Base-by-base conservation (phyloP, 768 basidiomycete species). In the Phaffia australis region DNA sequence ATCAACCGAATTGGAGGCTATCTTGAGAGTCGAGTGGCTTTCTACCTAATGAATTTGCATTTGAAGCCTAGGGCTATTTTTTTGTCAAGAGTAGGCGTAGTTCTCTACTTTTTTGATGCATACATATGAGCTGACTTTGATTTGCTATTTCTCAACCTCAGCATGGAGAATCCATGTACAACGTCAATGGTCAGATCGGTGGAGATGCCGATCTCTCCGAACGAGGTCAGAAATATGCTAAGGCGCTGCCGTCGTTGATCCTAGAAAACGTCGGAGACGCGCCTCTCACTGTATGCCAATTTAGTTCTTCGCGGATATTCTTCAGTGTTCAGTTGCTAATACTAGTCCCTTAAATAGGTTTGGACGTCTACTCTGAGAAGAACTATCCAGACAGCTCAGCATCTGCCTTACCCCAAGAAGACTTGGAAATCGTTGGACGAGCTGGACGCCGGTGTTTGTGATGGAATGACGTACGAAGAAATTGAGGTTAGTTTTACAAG, bases 391-490 rank as follows among this genome's bases (percentile, higher is more conserved):
- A 99, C 94, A 0, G 93, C 84, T 3, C 82, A 85, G 49, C 71
- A 82, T 69, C 80, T 99, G 21, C 85, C 87, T 0, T 97, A 90
- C 74, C 81, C 85, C 56, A 95, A 98, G 72, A 79, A 98, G 70
- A 97, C 94, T 3, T 99, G 95, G 95, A 99, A 99, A 76, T 91
- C 90, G 1, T 78, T 99, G 61, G 95, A 99, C 72, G 95, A 99
- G 77, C 81, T 99, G 29, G 95, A 99, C 75, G 95, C 95, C 9
- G 95, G 95, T 29, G 95, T 99, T 46, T 99, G 95, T 73, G 95
- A 99, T 77, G 95, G 87, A 19, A 98, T 99, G 95, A 98, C 95
- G 4, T 99, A 99, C 72, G 87, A 90, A 79, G 94, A 98, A 81
- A 98, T 99, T 66, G 93, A 93, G 81, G 93, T 89, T 64, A 47